Base-by-base conservation (phyloP, 352 stramenopile species). In the Plasmopara halstedii region DNA sequence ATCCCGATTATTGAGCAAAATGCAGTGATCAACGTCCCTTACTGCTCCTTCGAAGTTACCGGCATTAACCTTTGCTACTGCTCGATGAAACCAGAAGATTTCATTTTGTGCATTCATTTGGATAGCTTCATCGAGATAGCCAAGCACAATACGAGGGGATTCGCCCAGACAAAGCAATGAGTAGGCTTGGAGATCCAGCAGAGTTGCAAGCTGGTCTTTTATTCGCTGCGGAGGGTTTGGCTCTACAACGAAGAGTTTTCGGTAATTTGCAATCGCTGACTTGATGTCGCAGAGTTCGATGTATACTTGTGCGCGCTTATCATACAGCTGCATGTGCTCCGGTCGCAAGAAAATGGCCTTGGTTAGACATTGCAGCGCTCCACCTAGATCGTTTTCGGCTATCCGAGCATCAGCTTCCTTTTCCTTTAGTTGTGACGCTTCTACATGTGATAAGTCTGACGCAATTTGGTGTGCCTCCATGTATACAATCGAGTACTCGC, bases 271-370 rank as follows among this genome's bases (percentile, higher is more conserved):
- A 64, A 93, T 83, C 15, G 78, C 76, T 7, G 81, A 88, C 40
- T 87, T 86, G 32, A 88, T 51, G 43, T 93, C 81, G 22, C 78
- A 80, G 29, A 90, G 57, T 18, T 84, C 67, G 50, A 64, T 80
- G 46, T 85, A 93, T 15, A 88, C 75, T 22, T 72, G 61, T 0
- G 78, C 78, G 11, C 75, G 71, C 42, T 84, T 83, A 26, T 74
- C 77, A 48, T 87, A 79, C 26, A 85, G 53, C 21, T 56, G 38
- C 0, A 61, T 40, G 38, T 73, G 53, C 23, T 82, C 63, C 1
- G 81, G 81, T 14, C 62, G 62, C 15, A 93, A 53, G 51, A 85
- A 89, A 37, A 87, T 83, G 17, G 78, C 78, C 47, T 89, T 89
- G 38, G 83, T 73, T 6, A 90, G 60, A 15, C 69, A 79, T 13